Base-by-base conservation (phyloP, 352 stramenopile genomes). In the Pythium monospermum region DNA sequence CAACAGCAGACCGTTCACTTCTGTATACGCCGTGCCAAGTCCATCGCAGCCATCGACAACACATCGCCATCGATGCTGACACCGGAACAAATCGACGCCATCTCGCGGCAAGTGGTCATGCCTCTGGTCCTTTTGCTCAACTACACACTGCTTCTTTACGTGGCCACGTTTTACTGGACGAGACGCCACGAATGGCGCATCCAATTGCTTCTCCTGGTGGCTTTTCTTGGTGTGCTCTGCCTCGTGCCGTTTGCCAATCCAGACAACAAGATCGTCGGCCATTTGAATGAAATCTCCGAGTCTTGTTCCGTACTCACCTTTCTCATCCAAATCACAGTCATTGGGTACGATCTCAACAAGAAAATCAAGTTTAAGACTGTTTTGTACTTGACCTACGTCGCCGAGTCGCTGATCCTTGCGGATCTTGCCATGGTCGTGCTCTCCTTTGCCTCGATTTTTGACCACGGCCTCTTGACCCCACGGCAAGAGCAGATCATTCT, bases 241-340 rank as follows among this genome's bases (percentile, higher is more conserved):
- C 36, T 42, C 19, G 19, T 42, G 6, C 36, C 36, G 19, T 42
- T 31, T 13, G 42, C 49, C 22, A 26, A 47, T 15, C 57, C 57
- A 16, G 35, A 65, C 23, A 15, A 44, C 5, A 8, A 18, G 5
- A 46, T 65, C 11, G 25, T 56, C 30, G 37, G 19, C 37, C 43
- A 60, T 32, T 25, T 65, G 3, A 60, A 65, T 40, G 48, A 58
- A 23, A 33, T 59, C 8, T 62, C 54, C 27, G 54, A 62, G 47
- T 19, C 39, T 7, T 62, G 46, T 26, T 53, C 46, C 1, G 43
- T 32, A 13, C 19, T 64, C 11, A 59, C 56, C 22, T 64, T 64
- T 16, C 49, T 64, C 35, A 46, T 49, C 4, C 67, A 76, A 42
- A 59, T 72, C 41, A 52, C 53, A 2, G 68, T 76, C 39, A 69